phyloP scores from a whole-genome alignment of 2,329 filamentous ascomycete genomes.

The Ceratocystis papillata region DNA sequence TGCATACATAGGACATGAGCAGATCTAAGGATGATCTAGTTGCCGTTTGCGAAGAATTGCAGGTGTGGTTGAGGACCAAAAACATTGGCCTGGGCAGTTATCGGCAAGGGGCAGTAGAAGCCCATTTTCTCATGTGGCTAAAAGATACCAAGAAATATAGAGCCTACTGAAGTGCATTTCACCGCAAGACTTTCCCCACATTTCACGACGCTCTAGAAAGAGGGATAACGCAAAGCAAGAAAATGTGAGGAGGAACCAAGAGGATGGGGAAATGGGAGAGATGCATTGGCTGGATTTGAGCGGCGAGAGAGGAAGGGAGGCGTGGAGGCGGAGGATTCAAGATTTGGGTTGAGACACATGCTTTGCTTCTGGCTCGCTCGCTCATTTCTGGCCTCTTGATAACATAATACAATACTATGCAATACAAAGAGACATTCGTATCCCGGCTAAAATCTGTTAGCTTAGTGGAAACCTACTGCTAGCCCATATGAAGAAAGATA shows the following conservation, averaged over 20 bases:
- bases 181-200: constrained; percentile 1
- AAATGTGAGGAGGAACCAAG: background rate
- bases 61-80: background rate
- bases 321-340: background rate
- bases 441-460: background rate
- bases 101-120: too few relatives aligned
- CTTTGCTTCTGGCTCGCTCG: background rate
- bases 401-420: background rate
- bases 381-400: too few relatives aligned
- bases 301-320: background rate
- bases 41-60: background rate
- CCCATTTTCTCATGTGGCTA: background rate
- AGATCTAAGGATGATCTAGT: background rate
- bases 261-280: background rate
- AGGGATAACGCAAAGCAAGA: background rate
- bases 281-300: background rate
- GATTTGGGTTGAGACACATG: constrained; percentile 4
- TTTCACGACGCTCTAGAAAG: background rate
- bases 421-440: background rate
- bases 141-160: background rate
- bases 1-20: background rate
- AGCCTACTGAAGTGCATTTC: background rate
- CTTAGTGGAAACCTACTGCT: background rate
- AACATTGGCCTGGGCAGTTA: too few relatives aligned
- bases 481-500: too few relatives aligned